Conservation (phyloP, 495 filamentous ascomycete species). For the Xylaria flabelliformis region DNA sequence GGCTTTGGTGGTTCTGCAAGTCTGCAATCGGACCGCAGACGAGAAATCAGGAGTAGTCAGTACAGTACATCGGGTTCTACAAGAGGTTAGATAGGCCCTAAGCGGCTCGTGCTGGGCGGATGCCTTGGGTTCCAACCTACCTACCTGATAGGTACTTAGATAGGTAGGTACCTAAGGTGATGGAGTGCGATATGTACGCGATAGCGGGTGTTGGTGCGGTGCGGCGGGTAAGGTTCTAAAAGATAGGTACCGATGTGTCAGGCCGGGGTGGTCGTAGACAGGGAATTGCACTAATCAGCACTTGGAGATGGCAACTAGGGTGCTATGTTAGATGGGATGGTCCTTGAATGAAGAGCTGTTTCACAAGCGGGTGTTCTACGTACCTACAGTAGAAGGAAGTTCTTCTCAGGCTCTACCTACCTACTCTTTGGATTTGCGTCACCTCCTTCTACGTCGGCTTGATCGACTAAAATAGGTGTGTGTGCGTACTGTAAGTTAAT, state of each 20-base stretch:
- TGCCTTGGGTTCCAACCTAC: background rate
- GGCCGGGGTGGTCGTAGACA: background rate
- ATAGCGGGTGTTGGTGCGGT: background rate
- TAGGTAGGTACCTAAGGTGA: background rate
- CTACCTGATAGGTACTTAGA: background rate
- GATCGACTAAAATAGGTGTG: background rate
- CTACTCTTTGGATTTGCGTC: background rate
- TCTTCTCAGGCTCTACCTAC: background rate
- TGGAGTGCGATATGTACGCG: background rate
- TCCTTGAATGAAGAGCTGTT: background rate
- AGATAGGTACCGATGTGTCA: background rate
- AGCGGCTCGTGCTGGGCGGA: background rate
- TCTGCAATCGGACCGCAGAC: background rate
- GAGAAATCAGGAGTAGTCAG: slow-evolving; percentile 7
- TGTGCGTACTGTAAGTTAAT: background rate
- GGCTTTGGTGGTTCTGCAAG: background rate
- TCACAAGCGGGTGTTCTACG: background rate
- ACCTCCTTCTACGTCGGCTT: background rate
- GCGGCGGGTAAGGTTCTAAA: background rate
- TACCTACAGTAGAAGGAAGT: too few species aligned
- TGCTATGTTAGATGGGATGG: background rate
- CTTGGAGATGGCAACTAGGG: background rate
- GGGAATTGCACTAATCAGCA: slow-evolving; percentile 1
- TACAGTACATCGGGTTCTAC: slow-evolving; percentile 7
- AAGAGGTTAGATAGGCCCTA: slow-evolving; percentile 21